Percentiles rank a stretch among this genome's conserved stretches.
Conservation (phyloP, 176 grass and related monocot species). For the Rhipidocladum racemiflorum region DNA sequence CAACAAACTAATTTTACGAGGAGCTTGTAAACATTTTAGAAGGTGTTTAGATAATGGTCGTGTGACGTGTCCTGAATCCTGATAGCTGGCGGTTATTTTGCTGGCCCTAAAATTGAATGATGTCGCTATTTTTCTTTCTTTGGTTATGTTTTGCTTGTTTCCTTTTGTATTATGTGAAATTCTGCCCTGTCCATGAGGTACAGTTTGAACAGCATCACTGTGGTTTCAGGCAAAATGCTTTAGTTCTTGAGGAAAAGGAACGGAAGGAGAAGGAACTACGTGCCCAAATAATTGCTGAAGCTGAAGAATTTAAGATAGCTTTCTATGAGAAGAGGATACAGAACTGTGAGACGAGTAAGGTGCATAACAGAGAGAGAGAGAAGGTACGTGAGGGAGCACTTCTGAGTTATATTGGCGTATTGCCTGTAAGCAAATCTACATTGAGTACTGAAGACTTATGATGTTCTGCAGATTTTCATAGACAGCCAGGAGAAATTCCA, state of each 20-base stretch:
- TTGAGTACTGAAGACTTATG: not conserved
- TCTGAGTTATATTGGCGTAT: not conserved
- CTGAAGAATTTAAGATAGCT: conserved; percentile 78
- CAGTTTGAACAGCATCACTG: not conserved
- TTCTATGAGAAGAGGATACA: conserved; percentile 85
- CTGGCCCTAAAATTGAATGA: not conserved
- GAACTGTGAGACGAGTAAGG: conserved; percentile 52
- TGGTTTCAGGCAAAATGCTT: conserved; percentile 78
- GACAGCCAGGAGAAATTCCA: conserved; percentile 82
- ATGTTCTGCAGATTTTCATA: conserved; percentile 49
- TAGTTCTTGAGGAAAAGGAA: conserved; percentile 83
- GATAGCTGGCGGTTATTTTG: not conserved
- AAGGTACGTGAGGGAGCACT: conserved; percentile 40
- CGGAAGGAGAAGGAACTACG: conserved; percentile 74
- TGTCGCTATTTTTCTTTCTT: not conserved
- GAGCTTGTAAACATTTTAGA: not conserved
- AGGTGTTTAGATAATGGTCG: not conserved
- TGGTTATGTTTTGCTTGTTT: not conserved
- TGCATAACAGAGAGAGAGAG: conserved; percentile 86
- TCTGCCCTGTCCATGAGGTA: not conserved
- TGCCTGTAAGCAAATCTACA: not conserved
- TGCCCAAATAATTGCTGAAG: conserved; percentile 73
- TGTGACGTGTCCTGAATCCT: not conserved
- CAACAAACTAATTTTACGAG: not conserved
- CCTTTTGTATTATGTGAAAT: not conserved